Percentiles rank a stretch among this genome's conserved stretches.
Conservation (phyloP, 2,329 filamentous ascomycete genomes). For the Atkinsonella texensis region DNA sequence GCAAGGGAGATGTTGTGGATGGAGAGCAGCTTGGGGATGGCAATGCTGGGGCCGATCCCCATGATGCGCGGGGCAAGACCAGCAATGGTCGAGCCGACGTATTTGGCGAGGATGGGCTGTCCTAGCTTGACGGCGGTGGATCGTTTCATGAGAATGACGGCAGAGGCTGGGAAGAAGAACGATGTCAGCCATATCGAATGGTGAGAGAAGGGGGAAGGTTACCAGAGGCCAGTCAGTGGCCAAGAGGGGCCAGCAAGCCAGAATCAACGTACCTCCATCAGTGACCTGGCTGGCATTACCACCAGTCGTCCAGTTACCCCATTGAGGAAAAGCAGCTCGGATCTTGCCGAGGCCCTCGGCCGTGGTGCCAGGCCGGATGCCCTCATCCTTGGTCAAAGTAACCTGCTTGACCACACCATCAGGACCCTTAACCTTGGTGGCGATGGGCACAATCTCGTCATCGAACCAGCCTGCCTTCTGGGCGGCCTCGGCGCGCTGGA, state of each 20-base stretch:
- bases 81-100: constrained; percentile 79
- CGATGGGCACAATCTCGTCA: constrained; percentile 88
- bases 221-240: neutral
- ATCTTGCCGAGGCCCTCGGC: constrained; percentile 74
- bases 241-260: neutral
- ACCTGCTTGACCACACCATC: constrained; percentile 70
- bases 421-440: constrained; percentile 67
- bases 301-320: constrained; percentile 74
- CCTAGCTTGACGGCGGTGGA: constrained; percentile 75
- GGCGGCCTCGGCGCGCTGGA: constrained; percentile 73
- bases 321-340: constrained; percentile 79
- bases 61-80: constrained; percentile 90
- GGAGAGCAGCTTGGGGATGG: constrained; percentile 69
- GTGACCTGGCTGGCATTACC: constrained; percentile 94
- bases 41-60: constrained; percentile 75
- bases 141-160: constrained; percentile 87
- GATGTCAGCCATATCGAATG: no score
- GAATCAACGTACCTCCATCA: constrained; percentile 54
- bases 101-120: constrained; percentile 90
- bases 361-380: constrained; percentile 82
- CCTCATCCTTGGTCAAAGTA: constrained; percentile 76
- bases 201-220: neutral
- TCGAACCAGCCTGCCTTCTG: constrained; percentile 87
- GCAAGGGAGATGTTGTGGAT: constrained; percentile 67
- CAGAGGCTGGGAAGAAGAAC: constrained; percentile 47